A percentile compares a stretch with the other conserved stretches of the same genome.
These are phyloP conservation scores for Oxytropis ochrocephala DNA, from an alignment of 306 rosid genomes.

Conservation along the genomic window DNA sequence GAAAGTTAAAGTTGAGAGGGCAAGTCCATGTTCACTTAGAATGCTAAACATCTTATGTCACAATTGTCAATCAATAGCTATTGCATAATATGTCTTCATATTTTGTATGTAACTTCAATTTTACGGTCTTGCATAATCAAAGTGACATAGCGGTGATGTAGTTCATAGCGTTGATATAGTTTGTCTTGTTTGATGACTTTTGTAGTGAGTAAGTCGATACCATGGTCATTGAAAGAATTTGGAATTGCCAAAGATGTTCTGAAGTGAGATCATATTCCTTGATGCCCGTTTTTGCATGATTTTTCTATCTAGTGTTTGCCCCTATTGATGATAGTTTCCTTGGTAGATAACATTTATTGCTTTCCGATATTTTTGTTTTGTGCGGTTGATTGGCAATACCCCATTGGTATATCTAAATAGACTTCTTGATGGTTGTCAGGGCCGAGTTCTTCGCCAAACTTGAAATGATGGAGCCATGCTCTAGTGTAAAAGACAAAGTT, in stretches of 20 bases:
- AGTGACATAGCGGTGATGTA: no score
- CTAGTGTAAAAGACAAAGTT: conserved; percentile 84
- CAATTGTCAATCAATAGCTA: no score
- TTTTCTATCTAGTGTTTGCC: not conserved
- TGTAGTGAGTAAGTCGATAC: conserved; percentile 25
- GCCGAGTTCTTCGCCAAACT: conserved; percentile 63
- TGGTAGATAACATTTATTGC: not conserved
- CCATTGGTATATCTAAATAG: conserved; percentile 70
- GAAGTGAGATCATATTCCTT: conserved; percentile 41
- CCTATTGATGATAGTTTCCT: not conserved
- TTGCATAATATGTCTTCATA: no score
- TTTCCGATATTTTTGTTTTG: conserved; percentile 1
- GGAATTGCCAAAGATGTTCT: conserved; percentile 68
- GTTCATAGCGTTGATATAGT: no score
- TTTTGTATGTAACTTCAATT: no score
- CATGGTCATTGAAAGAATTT: conserved; percentile 50
- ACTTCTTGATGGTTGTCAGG: conserved; percentile 58
- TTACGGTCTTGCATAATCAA: no score
- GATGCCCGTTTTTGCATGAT: not conserved
- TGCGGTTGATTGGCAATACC: conserved; percentile 69
- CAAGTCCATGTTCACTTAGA: no score
- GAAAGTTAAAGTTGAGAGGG: no score
- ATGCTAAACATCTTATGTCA: no score
- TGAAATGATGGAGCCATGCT: conserved; percentile 73
- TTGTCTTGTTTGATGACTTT: not conserved